These are phyloP conservation scores for Pulveroboletus sp. DNA, from an alignment of 768 basidiomycete genomes.

Conservation along the genomic window DNA sequence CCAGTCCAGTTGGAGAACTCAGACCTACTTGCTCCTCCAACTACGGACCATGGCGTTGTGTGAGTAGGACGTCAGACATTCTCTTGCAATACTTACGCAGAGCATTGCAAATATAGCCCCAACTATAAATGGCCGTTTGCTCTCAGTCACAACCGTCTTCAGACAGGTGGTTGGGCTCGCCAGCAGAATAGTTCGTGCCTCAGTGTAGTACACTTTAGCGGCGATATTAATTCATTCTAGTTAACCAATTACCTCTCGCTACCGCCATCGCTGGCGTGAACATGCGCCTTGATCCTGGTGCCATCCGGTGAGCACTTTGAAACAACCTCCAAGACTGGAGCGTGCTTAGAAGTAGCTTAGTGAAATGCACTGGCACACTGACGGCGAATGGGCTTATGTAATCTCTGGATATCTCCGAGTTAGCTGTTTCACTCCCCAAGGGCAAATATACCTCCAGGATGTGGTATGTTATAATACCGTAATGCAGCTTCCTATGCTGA, in stretches of 20 bases:
- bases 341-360: slow-evolving; percentile 19
- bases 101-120: slow-evolving; percentile 12
- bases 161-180: slow-evolving; percentile 63
- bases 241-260: slow-evolving; percentile 38
- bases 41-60: slow-evolving; percentile 55
- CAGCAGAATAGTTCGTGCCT: slow-evolving; percentile 48
- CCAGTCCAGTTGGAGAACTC: slow-evolving; percentile 54
- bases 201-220: neutral
- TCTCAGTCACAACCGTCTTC: slow-evolving; percentile 55
- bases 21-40: slow-evolving; percentile 55
- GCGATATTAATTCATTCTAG: slow-evolving; percentile 19
- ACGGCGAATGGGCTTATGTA: slow-evolving; percentile 50
- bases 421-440: slow-evolving; percentile 48
- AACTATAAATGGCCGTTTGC: slow-evolving; percentile 65
- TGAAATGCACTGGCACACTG: slow-evolving; percentile 43
- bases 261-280: slow-evolving; percentile 37
- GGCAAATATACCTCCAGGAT: slow-evolving; percentile 48
- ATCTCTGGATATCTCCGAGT: slow-evolving; percentile 45
- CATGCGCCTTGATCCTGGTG: slow-evolving; percentile 40
- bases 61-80: slow-evolving; percentile 14
- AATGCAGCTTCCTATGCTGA: slow-evolving; percentile 19
- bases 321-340: neutral
- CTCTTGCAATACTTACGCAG: neutral
- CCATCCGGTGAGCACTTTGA: slow-evolving; percentile 32
- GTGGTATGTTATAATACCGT: slow-evolving; percentile 35